A percentile compares a stretch with the other conserved stretches of the same genome.
Evolutionary conservation across 164 flowering plant genomes (phyloP).

Genomic region (Umbellularia californica): DNA sequence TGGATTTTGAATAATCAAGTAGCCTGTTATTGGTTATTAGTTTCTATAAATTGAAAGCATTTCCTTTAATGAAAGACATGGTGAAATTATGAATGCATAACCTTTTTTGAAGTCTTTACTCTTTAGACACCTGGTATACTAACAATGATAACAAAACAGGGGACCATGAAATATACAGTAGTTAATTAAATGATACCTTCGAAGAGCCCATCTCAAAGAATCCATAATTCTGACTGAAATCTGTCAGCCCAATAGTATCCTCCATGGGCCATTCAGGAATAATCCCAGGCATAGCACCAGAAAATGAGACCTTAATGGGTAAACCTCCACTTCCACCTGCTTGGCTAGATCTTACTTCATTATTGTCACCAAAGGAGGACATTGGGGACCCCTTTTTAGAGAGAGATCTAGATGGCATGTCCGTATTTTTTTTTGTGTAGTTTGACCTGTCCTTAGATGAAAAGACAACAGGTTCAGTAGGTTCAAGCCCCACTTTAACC

Average conservation of each 20-base stretch:
- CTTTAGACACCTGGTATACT: background rate
- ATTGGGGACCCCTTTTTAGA: slow-evolving; percentile 19
- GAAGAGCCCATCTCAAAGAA: slow-evolving; percentile 61
- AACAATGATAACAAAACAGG: background rate
- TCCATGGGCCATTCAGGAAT: slow-evolving; percentile 69
- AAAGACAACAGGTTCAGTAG: slow-evolving; percentile 38
- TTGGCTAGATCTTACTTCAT: slow-evolving; percentile 23
- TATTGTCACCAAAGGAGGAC: slow-evolving; percentile 23
- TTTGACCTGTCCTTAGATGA: slow-evolving; percentile 19
- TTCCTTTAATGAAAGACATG: no score
- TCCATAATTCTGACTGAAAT: slow-evolving; percentile 42
- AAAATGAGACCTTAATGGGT: slow-evolving; percentile 22
- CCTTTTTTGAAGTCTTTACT: no score
- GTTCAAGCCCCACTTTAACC: slow-evolving; percentile 79
- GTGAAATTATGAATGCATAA: no score
- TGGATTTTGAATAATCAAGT: no score
- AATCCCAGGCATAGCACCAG: slow-evolving; percentile 42
- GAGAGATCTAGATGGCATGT: background rate
- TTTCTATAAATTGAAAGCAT: no score
- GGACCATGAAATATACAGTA: background rate
- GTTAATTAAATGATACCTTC: slow-evolving; percentile 43
- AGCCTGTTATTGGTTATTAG: no score
- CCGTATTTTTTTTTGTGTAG: background rate
- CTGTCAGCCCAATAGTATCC: slow-evolving; percentile 57
- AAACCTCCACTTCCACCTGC: slow-evolving; percentile 30